Base-by-base conservation (phyloP, 805 yeast genomes). In the Teunomyces lycoperdinae region DNA sequence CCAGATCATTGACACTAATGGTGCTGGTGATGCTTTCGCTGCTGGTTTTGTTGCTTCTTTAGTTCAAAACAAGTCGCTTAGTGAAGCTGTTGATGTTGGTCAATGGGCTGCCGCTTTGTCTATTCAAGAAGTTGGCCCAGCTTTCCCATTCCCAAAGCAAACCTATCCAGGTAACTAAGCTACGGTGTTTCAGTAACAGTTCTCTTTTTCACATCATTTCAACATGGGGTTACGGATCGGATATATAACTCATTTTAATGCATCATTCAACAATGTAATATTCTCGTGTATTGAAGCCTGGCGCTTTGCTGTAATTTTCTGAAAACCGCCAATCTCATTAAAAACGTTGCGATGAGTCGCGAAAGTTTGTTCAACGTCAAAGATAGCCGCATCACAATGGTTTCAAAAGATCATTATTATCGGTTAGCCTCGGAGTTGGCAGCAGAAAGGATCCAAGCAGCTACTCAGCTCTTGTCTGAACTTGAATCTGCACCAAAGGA, bases 11-110 rank as follows among this genome's bases (percentile, higher is more conserved):
- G 99, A 94, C 76, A 89, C 98, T 63, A 94, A 92, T 75, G 99
- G 99, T 76, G 98, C 98, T 42, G 98, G 98, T 70, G 97, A 92
- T 67, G 97, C 97, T 10, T 92, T 92, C 65, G 98, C 97, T 48
- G 95, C 94, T 61, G 98, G 98, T 50, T 91, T 92, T 70, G 71
- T 90, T 54, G 96, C 96, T 52, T 94, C 91, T 49, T 73, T 91
- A 56, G 95, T 89, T 48, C 73, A 84, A 68, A 89, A 84, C 55
- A 82, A 86, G 67, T 58, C 78, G 27, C 65, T 89, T 48, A 73
- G 72, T 20, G 75, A 78, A 56, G 75, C 83, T 36, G 78, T 92
- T 53, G 89, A 85, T 58, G 80, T 84, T 68, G 98, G 97, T 56
- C 98, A 92, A 75, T 91, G 98, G 97, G 84, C 95, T 57, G 99